Evolutionary conservation across 208 protist species (phyloP).

Genomic region (Trypanosoma cruzi): DNA sequence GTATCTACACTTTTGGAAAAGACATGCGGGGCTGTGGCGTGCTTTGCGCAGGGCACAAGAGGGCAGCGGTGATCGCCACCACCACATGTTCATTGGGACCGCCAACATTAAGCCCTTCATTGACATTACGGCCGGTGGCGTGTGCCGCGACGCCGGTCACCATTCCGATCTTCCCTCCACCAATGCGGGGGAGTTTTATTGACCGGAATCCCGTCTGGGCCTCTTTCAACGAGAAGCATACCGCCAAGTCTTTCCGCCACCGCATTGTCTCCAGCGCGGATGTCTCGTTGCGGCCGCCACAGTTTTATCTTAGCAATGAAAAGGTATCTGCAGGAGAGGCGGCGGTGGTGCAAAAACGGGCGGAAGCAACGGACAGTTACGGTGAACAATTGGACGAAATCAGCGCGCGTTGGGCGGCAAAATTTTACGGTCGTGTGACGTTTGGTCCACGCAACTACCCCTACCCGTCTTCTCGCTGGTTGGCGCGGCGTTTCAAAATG

Average conservation of each 20-base stretch:
- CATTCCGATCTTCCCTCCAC: slow-evolving; percentile 24
- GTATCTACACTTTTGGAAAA: background rate
- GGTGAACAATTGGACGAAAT: slow-evolving; percentile 39
- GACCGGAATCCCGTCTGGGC: slow-evolving; percentile 46
- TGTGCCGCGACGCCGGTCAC: background rate
- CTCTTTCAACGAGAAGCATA: slow-evolving; percentile 55
- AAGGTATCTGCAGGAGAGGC: background rate
- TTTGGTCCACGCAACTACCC: slow-evolving; percentile 86
- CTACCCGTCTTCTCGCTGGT: slow-evolving; percentile 86
- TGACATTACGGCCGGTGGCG: background rate
- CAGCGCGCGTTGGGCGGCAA: slow-evolving; percentile 75
- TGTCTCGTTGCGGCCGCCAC: slow-evolving; percentile 63
- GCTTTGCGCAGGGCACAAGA: background rate
- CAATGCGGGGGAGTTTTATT: slow-evolving; percentile 66
- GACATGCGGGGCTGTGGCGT: slow-evolving; percentile 8
- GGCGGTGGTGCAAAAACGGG: background rate
- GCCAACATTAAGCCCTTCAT: background rate
- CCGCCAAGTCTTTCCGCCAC: slow-evolving; percentile 64
- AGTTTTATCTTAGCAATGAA: slow-evolving; percentile 31
- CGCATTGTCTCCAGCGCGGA: slow-evolving; percentile 60
- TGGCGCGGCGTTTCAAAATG: slow-evolving; percentile 88
- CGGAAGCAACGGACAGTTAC: slow-evolving; percentile 10
- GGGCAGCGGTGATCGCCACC: background rate
- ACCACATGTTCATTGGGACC: background rate
- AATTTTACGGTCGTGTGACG: slow-evolving; percentile 89